These are phyloP conservation scores for Scleroderma citrinum DNA, from an alignment of 768 basidiomycete species.

Conservation along the genomic window DNA sequence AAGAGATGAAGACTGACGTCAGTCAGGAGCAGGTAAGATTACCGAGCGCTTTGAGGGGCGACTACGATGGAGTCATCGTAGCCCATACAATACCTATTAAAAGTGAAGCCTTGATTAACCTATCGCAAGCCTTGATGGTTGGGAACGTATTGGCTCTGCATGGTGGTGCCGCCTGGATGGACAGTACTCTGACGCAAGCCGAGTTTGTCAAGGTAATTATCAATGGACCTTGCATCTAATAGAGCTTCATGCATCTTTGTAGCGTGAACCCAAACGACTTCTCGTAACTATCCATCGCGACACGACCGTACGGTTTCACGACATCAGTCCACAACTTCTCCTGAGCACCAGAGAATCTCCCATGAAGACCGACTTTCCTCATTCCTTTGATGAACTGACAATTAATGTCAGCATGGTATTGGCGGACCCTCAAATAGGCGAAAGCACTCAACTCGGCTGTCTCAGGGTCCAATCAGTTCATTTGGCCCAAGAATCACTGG, in stretches of 20 bases:
- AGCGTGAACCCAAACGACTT: conserved; percentile 62
- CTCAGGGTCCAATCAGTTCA: conserved; percentile 39
- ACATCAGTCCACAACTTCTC: conserved; percentile 66
- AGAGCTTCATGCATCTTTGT: background rate
- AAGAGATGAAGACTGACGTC: conserved; percentile 3
- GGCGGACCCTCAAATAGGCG: conserved; percentile 34
- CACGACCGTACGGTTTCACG: conserved; percentile 63
- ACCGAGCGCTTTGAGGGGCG: conserved; percentile 28
- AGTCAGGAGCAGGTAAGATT: background rate
- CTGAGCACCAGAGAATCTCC: conserved; percentile 41
- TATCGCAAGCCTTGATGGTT: conserved; percentile 24
- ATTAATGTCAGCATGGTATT: conserved; percentile 53
- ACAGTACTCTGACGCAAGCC: conserved; percentile 44
- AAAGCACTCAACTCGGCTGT: conserved; percentile 22
- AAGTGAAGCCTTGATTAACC: conserved; percentile 39
- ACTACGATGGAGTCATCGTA: conserved; percentile 34
- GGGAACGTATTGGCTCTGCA: conserved; percentile 32
- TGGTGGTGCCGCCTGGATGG: conserved; percentile 56
- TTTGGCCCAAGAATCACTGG: conserved; percentile 51
- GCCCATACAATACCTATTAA: conserved; percentile 44
- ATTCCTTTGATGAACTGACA: conserved; percentile 52
- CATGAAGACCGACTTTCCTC: conserved; percentile 58
- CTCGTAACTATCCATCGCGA: conserved; percentile 60
- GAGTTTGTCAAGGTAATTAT: conserved; percentile 50
- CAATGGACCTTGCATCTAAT: background rate